Evolutionary conservation across 352 stramenopile species (phyloP), one percentile per base, ranked within the genome.

Genomic region (Phytopythium aichiense): DNA sequence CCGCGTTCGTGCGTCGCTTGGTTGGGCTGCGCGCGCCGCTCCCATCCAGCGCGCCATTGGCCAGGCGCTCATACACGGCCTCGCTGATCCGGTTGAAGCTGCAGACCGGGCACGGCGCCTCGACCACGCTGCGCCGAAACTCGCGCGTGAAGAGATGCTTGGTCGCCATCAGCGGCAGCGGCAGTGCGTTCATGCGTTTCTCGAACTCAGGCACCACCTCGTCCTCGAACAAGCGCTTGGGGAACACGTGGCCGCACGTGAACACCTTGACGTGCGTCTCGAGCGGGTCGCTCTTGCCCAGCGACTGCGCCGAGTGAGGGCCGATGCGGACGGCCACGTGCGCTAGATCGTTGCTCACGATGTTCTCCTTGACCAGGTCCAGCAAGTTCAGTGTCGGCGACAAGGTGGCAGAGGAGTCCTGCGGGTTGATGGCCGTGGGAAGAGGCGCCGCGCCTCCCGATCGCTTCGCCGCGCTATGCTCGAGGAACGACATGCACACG

Each of bases 251-350:
- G 15, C 81, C 79, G 40, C 87, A 95, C 15, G 84, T 89, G 58
- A 95, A 95, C 2, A 76, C 87, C 68, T 93, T 92, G 20, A 88
- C 84, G 60, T 95, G 87, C 16, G 87, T 95, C 62, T 95, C 87
- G 9, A 95, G 69, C 28, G 87, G 87, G 28, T 95, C 87, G 38
- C 81, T 91, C 58, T 92, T 91, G 48, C 87, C 87, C 23, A 95
- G 67, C 15, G 74, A 68, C 49, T 83, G 73, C 8, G 84, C 77
- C 0, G 83, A 84, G 53, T 95, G 84, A 0, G 83, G 82, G 28
- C 69, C 55, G 33, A 95, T 85, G 4, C 60, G 64, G 22, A 95
- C 77, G 3, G 68, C 69, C 1, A 63, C 58, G 18, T 81, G 69
- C n/a, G 73, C 68, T 2, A 88, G 38, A 64, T 93, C 80, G 51